Evolutionary conservation across 331 rosid genomes (phyloP), one percentile per base, ranked within the genome.

Genomic region (Acacia pycnantha): DNA sequence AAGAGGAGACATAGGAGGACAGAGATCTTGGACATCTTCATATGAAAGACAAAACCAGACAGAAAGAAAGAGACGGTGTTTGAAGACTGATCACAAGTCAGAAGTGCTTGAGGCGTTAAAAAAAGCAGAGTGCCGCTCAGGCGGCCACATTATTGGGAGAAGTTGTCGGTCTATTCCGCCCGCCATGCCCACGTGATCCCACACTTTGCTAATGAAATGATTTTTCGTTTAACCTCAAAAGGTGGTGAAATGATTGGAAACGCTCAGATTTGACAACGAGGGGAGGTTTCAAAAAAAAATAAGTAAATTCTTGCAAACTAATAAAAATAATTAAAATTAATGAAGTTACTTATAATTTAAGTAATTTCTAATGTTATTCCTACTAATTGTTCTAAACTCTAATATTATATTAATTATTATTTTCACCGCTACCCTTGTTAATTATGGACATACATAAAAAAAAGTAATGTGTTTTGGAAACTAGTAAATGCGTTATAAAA

Each of bases 1-100:
- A 80, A 15, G 82, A 82, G 12, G 72, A 91, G 59, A 83, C 87
- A 89, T 12, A 86, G 67, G 6, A 89, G 43, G 22, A 48, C 59
- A 56, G 46, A 19, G 43, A 53, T 73, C 11, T 79, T 76, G 69
- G 81, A 74, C 93, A 89, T 88, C 56, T 76, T 81, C 62, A 0
- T 13, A 18, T 8, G 64, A 8, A 27, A 18, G n/a, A 3, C 33
- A 15, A 11, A 31, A 9, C 5, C 8, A 22, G 29, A 24, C 4
- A 14, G 13, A 71, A 24, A 24, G 11, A 61, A 8, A 70, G 41
- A 14, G 75, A 6, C 1, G 13, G 21, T 1, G 40, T 24, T 59
- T 24, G 7, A 11, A 59, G 66, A 58, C 6, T 33, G 37, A 33
- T 12, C 21, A n/a, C 35, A 59, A 59, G 33, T 13, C n/a, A 70